A percentile compares a stretch with the other conserved stretches of the same genome.
Evolutionary conservation across 495 filamentous ascomycete genomes (phyloP).

Genomic region (Penicillium soppii): DNA sequence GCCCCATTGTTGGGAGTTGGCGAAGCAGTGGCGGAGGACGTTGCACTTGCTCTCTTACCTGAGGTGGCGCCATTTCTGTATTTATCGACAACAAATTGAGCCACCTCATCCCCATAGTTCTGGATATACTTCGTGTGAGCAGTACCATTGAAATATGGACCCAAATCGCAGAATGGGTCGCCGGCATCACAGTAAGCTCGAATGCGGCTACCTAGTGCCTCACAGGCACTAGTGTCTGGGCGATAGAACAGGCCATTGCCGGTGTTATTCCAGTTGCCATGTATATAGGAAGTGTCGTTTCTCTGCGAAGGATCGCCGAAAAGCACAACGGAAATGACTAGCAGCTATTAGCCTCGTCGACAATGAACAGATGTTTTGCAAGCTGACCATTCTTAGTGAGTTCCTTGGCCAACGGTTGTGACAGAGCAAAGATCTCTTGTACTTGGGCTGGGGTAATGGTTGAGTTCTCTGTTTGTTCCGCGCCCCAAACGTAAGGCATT

Average conservation of each 20-base stretch:
- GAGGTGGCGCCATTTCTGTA: neutral
- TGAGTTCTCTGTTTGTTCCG: neutral
- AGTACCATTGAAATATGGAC: neutral
- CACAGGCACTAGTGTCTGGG: neutral
- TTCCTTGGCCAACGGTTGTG: neutral
- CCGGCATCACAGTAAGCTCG: constrained; percentile 1
- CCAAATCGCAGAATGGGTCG: constrained; percentile 3
- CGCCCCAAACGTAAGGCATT: neutral
- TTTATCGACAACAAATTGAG: neutral
- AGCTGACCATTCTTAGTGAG: neutral
- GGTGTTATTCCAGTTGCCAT: constrained; percentile 2
- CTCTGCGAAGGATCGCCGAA: constrained; percentile 1
- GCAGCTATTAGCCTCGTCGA: neutral
- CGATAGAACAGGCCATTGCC: constrained; percentile 4
- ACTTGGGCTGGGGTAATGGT: neutral
- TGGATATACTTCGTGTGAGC: neutral
- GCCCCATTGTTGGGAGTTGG: neutral
- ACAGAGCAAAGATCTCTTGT: neutral
- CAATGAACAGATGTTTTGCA: too few species aligned
- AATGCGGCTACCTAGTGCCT: neutral
- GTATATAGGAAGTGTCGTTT: neutral
- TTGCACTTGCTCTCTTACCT: neutral
- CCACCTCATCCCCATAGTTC: neutral
- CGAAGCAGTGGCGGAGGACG: neutral
- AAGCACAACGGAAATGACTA: constrained; percentile 2